Percentiles rank a stretch among this genome's conserved stretches.
Evolutionary conservation across 2,329 filamentous ascomycete species (phyloP).

Genomic region (Hypoxylon sp.): DNA sequence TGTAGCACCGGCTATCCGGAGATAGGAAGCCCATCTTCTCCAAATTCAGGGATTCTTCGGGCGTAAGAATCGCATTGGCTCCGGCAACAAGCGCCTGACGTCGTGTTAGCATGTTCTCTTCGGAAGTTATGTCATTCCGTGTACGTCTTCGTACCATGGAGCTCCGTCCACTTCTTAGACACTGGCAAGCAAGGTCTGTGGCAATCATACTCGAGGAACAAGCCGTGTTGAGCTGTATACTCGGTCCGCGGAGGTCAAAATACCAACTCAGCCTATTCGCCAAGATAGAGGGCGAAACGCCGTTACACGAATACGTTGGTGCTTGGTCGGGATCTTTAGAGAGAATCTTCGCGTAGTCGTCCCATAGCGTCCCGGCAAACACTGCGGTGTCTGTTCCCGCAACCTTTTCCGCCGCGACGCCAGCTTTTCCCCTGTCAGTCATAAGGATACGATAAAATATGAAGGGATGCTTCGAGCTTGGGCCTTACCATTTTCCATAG

Average conservation of each 20-base stretch:
- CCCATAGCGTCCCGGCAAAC: conserved; percentile 37
- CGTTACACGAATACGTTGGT: conserved; percentile 21
- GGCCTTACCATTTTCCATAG: conserved; percentile 44
- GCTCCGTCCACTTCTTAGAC: conserved; percentile 8
- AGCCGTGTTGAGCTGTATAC: conserved; percentile 43
- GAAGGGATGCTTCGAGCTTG: no score
- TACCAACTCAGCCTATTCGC: conserved; percentile 39
- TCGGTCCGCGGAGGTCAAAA: conserved; percentile 45
- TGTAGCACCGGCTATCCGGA: conserved; percentile 43
- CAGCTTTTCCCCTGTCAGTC: no score
- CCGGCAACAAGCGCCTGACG: conserved; percentile 40
- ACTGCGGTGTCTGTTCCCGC: conserved; percentile 43
- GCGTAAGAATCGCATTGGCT: conserved; percentile 55
- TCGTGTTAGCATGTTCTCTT: no score
- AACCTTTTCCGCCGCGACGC: conserved; percentile 39
- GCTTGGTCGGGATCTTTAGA: conserved; percentile 7
- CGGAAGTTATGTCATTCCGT: no score
- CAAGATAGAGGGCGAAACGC: conserved; percentile 41
- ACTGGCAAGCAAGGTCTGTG: conserved; percentile 31
- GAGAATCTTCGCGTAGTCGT: conserved; percentile 20
- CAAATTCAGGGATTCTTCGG: no score
- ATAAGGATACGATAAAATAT: no score
- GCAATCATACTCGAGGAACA: conserved; percentile 46
- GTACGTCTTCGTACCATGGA: no score
- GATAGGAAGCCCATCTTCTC: no score